Base-by-base conservation (phyloP, 1,139 yeast genomes). In the Sugiyamaella xylanicola region DNA sequence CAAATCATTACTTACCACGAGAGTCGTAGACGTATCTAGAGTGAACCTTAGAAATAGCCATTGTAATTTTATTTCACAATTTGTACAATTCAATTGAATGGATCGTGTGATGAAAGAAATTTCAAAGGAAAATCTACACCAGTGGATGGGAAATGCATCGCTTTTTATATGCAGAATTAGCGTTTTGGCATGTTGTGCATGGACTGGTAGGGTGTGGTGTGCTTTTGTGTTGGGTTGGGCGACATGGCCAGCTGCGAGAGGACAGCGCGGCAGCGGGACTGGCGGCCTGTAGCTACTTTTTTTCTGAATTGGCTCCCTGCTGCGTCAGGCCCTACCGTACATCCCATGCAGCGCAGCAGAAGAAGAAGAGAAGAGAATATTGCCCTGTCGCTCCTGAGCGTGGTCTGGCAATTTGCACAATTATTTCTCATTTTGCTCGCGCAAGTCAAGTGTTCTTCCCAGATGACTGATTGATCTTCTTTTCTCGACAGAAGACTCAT, bases 11-110 rank as follows among this genome's bases (percentile, higher is more conserved):
- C 72, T 42, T 62, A 78, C 96, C 97, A 80, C 97, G 88, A 68
- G 97, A 90, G 80, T 91, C 97, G 85, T 91, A 91, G 77, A 91
- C 95, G 80, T 84, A 85, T 80, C 97, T 88, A 69, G 97, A 88
- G 77, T 80, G 84, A 69, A 89, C 79, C 79, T 90, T 89, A 62
- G 82, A 68, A 68, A 81, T 76, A 65, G 84, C 79, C 84, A 80
- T 80, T 70, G 54, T 69, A 45, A 8, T 79, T 70, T 56, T 17
- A 4, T 2, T 16, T 36, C 11, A 16, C 49, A 40, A 43, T 25
- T 51, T 40, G 16, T 41, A 39, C 39, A 40, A 41, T 41, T 44
- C 51, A 55, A 46, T 47, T 51, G 17, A 48, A 51, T 51, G 21
- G 56, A 55, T 48, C 29, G 47, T 47, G 48, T 20, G 15, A 49